Percentiles rank a stretch among this genome's conserved stretches.
Evolutionary conservation across 2,329 filamentous ascomycete species (phyloP).

Genomic region (Akanthomyces muscarius): DNA sequence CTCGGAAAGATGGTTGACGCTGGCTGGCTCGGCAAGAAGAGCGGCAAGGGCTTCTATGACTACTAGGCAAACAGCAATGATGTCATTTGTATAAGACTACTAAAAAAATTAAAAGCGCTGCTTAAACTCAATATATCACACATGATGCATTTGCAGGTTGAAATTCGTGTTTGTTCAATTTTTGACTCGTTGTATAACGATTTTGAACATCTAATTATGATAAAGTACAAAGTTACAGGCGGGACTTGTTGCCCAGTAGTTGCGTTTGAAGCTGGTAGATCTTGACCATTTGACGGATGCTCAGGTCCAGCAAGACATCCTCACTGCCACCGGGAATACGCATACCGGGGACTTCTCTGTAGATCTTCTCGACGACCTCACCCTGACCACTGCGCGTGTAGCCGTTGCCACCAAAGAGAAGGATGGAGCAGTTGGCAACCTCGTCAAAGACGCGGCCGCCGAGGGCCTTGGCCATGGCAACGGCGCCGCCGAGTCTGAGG

Average conservation of each 20-base stretch:
- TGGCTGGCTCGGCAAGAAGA: slow-evolving; percentile 97
- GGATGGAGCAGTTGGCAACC: slow-evolving; percentile 63
- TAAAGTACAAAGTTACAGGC: slow-evolving; percentile 7
- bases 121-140: not conserved
- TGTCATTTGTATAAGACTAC: slow-evolving; percentile 9
- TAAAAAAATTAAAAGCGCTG: not conserved
- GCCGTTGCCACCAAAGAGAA: slow-evolving; percentile 72
- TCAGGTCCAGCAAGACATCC: slow-evolving; percentile 24
- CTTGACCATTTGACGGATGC: slow-evolving; percentile 25
- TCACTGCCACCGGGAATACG: slow-evolving; percentile 25
- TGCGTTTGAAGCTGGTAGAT: slow-evolving; percentile 17
- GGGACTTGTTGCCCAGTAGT: slow-evolving; percentile 9
- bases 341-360: slow-evolving; percentile 28
- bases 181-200: not conserved
- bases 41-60: slow-evolving; percentile 91
- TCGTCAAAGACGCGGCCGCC: slow-evolving; percentile 68
- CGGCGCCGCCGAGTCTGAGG: slow-evolving; percentile 64
- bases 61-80: slow-evolving; percentile 48
- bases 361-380: slow-evolving; percentile 57
- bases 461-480: slow-evolving; percentile 69
- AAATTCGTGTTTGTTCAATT: not conserved
- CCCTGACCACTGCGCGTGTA: slow-evolving; percentile 67
- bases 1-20: slow-evolving; percentile 95
- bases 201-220: not conserved
- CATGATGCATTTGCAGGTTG: not conserved